Evolutionary conservation across 2,329 filamentous ascomycete species (phyloP), one percentile per base, ranked within the genome.

Genomic region (Aspergillus floridensis): DNA sequence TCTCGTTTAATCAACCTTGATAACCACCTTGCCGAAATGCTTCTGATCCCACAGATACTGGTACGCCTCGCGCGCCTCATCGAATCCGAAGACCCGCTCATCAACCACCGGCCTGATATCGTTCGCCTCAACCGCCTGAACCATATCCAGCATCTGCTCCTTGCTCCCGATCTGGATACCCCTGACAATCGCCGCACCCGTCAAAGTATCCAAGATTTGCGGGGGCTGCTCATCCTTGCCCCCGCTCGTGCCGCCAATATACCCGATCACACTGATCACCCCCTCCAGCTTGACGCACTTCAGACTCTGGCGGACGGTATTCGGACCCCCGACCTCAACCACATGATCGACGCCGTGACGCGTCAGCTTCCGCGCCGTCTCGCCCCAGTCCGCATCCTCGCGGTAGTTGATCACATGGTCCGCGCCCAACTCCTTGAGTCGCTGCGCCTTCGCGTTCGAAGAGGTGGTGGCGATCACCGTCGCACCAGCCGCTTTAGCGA

Each of bases 281-380:
- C 57, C 51, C 22, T 49, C 57, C 3, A 21, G 24, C 21, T 51
- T 52, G 5, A 55, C 57, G 5, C 41, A 46, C 29, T 55, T 12
- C 2, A 26, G 5, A n/a, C 51, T 54, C 46, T 59, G 47, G 3
- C 8, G 38, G 22, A 59, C 44, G 4, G 57, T 59, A 4, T 54
- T 41, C 10, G 21, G 26, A 2, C 54, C 54, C 2, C 54, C 54
- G 12, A 59, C 51, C 47, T 59, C 57, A 19, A 55, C 22, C 2
- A 59, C 26, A 24, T 29, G 51, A 16, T 50, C 19, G 5, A 47
- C 52, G 3, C 46, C 47, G 2, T 16, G 14, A 24, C 32, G 35
- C 75, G 78, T 79, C 10, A 78, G 66, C 82, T 92, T 95, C 81
- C 92, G 93, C 79, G 84, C 84, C 22, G 77, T 77, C 0, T 71